Evolutionary conservation across 2,329 filamentous ascomycete genomes (phyloP), one percentile per base, ranked within the genome.

Genomic region (Fusarium drepaniforme): DNA sequence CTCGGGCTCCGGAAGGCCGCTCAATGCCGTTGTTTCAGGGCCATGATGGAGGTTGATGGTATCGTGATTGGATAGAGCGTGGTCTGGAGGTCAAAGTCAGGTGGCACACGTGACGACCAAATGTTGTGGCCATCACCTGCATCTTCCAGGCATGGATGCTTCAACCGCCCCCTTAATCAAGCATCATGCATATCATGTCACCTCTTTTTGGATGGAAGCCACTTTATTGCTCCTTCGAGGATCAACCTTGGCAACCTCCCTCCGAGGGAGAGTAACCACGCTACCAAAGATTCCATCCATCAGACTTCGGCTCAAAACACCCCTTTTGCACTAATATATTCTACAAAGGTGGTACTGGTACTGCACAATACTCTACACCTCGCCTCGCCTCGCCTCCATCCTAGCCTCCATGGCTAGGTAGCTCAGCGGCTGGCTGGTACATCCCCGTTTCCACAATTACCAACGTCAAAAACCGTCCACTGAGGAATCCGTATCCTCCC

Each of bases 401-500:
- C 46, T 53, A 9, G 25, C 25, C 33, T 15, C 33, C 33, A 35
- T 53, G 13, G 42, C 46, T 46, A 35, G 33, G 33, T 35, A 35
- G 33, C 33, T 35, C 33, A 35, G 33, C 33, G 44, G 44, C 44
- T 46, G 23, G 37, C 59, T 46, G 23, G 37, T 53, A 21, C 21
- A 37, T 66, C 66, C 40, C 60, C 49, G 35, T 62, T 66, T 35
- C 65, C 59, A 35, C 66, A 73, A 78, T 80, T 78, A 76, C 53
- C 71, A 77, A 73, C 67, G 64, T 74, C 71, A 70, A 75, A 72
- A 73, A 59, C 76, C 75, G 64, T 73, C 72, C 68, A 63, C 71
- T 75, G 77, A 78, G 76, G 75, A 74, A 70, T 74, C 67, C 66
- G 59, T 70, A 59, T 70, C 75, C 75, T 78, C 71, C 78, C 75